These are phyloP conservation scores for Mycosphaerella sp. DNA, from an alignment of 2,329 filamentous ascomycete genomes.

Conservation along the genomic window DNA sequence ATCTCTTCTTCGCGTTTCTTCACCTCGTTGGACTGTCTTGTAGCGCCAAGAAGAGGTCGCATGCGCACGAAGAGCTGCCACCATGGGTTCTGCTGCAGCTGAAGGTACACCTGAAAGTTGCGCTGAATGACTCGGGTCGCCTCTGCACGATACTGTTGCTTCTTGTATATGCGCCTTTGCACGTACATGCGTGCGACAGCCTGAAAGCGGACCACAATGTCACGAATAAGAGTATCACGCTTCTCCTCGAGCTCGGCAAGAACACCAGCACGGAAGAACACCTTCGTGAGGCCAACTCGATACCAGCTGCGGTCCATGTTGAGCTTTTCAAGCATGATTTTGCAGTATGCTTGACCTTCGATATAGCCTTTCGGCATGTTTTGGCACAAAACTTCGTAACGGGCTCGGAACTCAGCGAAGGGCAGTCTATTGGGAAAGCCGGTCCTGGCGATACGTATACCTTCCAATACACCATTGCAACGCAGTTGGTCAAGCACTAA, in stretches of 20 bases:
- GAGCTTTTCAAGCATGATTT: slow-evolving; percentile 83
- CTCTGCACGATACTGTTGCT: slow-evolving; percentile 88
- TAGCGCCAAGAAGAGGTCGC: slow-evolving; percentile 89
- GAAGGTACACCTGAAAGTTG: slow-evolving; percentile 87
- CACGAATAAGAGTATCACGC: slow-evolving; percentile 82
- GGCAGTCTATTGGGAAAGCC: slow-evolving; percentile 91
- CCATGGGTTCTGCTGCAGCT: slow-evolving; percentile 90
- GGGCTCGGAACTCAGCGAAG: slow-evolving; percentile 88
- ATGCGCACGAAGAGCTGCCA: slow-evolving; percentile 93
- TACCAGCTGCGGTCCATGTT: slow-evolving; percentile 80
- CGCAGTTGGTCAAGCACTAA: slow-evolving; percentile 96
- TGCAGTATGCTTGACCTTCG: slow-evolving; percentile 79
- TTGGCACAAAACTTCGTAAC: slow-evolving; percentile 88
- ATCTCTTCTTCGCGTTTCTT: slow-evolving; percentile 96
- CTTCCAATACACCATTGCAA: slow-evolving; percentile 98
- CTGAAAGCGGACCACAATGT: slow-evolving; percentile 92
- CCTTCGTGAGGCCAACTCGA: slow-evolving; percentile 90
- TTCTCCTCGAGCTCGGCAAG: slow-evolving; percentile 95
- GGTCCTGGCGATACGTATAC: slow-evolving; percentile 92
- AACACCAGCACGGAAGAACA: slow-evolving; percentile 95
- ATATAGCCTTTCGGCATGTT: slow-evolving; percentile 85
- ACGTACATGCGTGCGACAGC: slow-evolving; percentile 85
- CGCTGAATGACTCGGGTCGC: slow-evolving; percentile 90
- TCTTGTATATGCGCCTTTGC: slow-evolving; percentile 81
- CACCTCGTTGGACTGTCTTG: slow-evolving; percentile 84